These are phyloP conservation scores for Kazachstania taianensis DNA, from an alignment of 805 yeast species.

Conservation along the genomic window DNA sequence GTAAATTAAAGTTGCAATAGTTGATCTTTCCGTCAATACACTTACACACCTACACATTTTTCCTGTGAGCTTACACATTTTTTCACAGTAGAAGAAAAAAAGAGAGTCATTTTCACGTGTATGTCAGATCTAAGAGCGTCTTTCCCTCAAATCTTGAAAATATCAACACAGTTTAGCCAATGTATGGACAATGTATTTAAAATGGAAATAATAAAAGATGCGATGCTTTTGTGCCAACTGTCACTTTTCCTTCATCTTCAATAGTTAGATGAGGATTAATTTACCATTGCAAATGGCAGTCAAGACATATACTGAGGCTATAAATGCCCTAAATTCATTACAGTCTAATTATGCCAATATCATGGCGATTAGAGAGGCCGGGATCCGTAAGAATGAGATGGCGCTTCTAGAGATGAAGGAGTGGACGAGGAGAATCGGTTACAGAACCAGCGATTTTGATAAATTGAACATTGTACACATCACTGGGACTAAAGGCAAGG, in stretches of 20 bases:
- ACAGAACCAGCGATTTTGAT: conserved; percentile 56
- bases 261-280: conserved; percentile 11
- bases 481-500: conserved; percentile 98
- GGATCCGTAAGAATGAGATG: conserved; percentile 51
- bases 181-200: too few species aligned
- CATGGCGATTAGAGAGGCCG: conserved; percentile 69
- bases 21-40: too few species aligned
- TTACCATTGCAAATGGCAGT: conserved; percentile 15
- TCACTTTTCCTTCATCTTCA: too few species aligned
- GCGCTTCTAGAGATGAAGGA: conserved; percentile 80
- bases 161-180: too few species aligned
- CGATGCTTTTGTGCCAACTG: too few species aligned
- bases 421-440: conserved; percentile 66
- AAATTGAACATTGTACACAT: conserved; percentile 75
- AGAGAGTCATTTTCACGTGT: too few species aligned
- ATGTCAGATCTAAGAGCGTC: too few species aligned
- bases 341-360: conserved; percentile 89
- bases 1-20: too few species aligned
- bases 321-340: conserved; percentile 68
- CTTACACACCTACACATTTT: not conserved
- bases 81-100: too few species aligned
- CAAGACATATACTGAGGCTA: conserved; percentile 54
- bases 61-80: too few species aligned
- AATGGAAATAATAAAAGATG: too few species aligned
- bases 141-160: too few species aligned